A percentile compares a stretch with the other conserved stretches of the same genome.
These are phyloP conservation scores for Talaromyces sp. DNA, from an alignment of 2,329 filamentous ascomycete genomes.

Conservation along the genomic window DNA sequence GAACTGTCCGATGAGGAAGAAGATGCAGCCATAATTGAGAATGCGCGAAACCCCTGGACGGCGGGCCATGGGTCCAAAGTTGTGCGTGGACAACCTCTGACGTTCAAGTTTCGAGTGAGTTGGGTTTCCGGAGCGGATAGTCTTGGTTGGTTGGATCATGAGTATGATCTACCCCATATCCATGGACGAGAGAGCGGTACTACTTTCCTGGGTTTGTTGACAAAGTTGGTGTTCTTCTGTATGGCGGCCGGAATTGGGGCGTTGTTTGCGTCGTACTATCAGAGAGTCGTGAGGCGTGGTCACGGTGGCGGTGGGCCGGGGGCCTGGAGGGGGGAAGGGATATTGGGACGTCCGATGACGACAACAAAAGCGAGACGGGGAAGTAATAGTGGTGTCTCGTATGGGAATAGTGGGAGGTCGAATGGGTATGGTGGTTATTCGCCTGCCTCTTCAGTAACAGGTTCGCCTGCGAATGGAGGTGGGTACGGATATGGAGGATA, in stretches of 20 bases:
- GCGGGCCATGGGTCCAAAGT: slow-evolving; percentile 58
- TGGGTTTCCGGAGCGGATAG: slow-evolving; percentile 58
- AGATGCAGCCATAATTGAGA: slow-evolving; percentile 42
- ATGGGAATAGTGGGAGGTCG: slow-evolving; percentile 51
- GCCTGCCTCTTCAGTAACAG: slow-evolving; percentile 29
- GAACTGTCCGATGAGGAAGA: slow-evolving; percentile 32
- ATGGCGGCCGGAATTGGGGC: slow-evolving; percentile 36
- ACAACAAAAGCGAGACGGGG: slow-evolving; percentile 38
- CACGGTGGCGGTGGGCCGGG: slow-evolving; percentile 15
- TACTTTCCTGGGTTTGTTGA: slow-evolving; percentile 24
- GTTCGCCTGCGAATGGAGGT: slow-evolving; percentile 19
- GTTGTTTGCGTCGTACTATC: slow-evolving; percentile 36
- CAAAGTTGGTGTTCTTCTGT: slow-evolving; percentile 33
- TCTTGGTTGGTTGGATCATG: slow-evolving; percentile 35
- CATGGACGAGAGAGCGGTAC: background rate
- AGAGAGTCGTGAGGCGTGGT: slow-evolving; percentile 28
- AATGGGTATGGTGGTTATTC: slow-evolving; percentile 58
- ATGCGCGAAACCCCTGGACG: slow-evolving; percentile 46
- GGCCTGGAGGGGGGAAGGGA: slow-evolving; percentile 46
- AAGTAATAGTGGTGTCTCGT: slow-evolving; percentile 52
- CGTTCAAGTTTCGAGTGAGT: slow-evolving; percentile 72
- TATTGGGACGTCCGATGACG: slow-evolving; percentile 45
- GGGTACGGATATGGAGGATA: slow-evolving; percentile 39
- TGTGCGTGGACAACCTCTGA: slow-evolving; percentile 81
- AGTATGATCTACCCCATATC: slow-evolving; percentile 13